Percentiles rank a stretch among this genome's conserved stretches.
Conservation (phyloP, 108 stramenopile genomes). For the Chaetoceros tenuissimus region DNA sequence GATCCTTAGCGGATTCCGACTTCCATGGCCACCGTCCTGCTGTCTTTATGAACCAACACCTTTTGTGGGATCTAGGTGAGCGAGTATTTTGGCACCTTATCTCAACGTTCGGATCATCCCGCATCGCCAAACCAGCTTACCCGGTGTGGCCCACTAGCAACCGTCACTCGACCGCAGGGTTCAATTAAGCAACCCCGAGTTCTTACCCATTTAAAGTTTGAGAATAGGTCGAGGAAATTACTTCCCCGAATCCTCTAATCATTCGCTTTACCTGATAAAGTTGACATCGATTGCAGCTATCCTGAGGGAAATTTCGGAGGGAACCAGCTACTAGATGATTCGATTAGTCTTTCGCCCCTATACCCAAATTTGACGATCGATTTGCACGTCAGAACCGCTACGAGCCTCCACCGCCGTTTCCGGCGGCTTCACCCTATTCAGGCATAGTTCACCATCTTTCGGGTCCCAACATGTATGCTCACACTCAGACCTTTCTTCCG, state of each 20-base stretch:
- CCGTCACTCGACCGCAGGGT: conserved; percentile 86
- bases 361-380: conserved; percentile 95
- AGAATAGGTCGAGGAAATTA: conserved; percentile 91
- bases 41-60: conserved; percentile 97
- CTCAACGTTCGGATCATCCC: conserved; percentile 95
- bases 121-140: conserved; percentile 97
- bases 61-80: conserved; percentile 97
- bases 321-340: conserved; percentile 97
- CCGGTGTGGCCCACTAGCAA: conserved; percentile 94
- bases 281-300: conserved; percentile 84
- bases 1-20: conserved; percentile 90
- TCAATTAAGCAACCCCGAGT: conserved; percentile 89
- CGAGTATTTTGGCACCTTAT: conserved; percentile 94
- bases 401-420: conserved; percentile 94
- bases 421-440: conserved; percentile 93
- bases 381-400: conserved; percentile 93
- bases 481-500: conserved; percentile 89
- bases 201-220: conserved; percentile 97
- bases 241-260: conserved; percentile 93
- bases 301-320: conserved; percentile 96
- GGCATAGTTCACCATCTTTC: conserved; percentile 97
- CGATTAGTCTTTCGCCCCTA: conserved; percentile 98
- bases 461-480: conserved; percentile 91
- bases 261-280: conserved; percentile 98
- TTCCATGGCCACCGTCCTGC: conserved; percentile 98